Conservation (phyloP, 2,329 filamentous ascomycete species). For the Fusarium sp. region DNA sequence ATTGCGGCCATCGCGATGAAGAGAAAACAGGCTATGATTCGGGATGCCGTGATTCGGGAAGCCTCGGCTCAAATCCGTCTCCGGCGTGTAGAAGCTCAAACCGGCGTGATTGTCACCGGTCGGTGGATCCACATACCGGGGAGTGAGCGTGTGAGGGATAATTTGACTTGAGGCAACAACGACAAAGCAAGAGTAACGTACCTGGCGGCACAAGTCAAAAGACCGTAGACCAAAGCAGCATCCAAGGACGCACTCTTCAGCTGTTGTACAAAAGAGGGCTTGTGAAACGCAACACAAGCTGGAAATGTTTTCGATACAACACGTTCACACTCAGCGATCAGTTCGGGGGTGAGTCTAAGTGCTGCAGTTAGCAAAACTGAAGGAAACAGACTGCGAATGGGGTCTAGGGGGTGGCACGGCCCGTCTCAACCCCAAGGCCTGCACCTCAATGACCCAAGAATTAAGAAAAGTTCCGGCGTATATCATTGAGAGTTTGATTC, state of each 20-base stretch:
- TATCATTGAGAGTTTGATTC: background rate
- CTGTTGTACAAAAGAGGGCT: conserved; percentile 69
- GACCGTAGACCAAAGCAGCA: conserved; percentile 65
- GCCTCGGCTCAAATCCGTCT: conserved; percentile 36
- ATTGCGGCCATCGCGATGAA: background rate
- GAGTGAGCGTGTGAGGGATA: conserved; percentile 32
- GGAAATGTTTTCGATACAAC: conserved; percentile 69
- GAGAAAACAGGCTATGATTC: conserved; percentile 1
- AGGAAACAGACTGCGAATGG: conserved; percentile 8
- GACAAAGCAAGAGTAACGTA: conserved; percentile 51
- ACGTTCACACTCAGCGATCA: conserved; percentile 67
- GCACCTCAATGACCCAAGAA: background rate
- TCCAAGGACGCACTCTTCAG: conserved; percentile 66
- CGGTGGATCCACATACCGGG: conserved; percentile 39
- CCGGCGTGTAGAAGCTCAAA: conserved; percentile 17
- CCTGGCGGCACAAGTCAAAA: conserved; percentile 66
- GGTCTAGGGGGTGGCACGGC: conserved; percentile 37
- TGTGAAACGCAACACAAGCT: conserved; percentile 70
- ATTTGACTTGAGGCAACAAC: background rate
- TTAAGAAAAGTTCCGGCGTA: background rate
- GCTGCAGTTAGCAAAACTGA: conserved; percentile 37
- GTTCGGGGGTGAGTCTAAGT: conserved; percentile 62
- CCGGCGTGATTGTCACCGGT: conserved; percentile 37
- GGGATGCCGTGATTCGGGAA: conserved; percentile 21
- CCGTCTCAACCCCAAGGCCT: conserved; percentile 22